Evolutionary conservation across 495 filamentous ascomycete genomes (phyloP).

Genomic region (Lophiostoma macrostomum): DNA sequence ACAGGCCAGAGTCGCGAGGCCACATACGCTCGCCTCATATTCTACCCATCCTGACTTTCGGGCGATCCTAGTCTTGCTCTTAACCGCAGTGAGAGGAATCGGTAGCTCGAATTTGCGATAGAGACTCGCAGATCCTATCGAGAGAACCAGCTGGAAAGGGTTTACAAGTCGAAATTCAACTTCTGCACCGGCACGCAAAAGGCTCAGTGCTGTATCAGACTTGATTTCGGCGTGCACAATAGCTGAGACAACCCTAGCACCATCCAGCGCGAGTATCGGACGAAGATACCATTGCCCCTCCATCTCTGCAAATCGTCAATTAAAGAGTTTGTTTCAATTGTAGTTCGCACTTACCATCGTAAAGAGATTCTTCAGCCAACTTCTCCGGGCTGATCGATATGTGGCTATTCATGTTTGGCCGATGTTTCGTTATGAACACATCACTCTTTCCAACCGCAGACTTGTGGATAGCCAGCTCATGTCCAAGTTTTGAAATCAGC

Average conservation of each 20-base stretch:
- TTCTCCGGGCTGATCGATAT: neutral
- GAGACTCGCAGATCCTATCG: neutral
- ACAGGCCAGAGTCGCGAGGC: too few species aligned
- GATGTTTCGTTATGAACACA: constrained; percentile 2
- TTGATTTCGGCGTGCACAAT: neutral
- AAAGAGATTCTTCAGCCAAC: neutral
- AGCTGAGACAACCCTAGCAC: neutral
- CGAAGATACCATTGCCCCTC: too few species aligned
- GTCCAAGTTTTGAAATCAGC: neutral
- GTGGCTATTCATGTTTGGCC: neutral
- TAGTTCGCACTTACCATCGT: neutral
- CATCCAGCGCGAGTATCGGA: too few species aligned
- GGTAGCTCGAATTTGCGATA: neutral
- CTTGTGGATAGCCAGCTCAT: neutral
- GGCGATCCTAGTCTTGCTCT: neutral
- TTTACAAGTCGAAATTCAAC: neutral
- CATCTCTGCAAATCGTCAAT: too few species aligned
- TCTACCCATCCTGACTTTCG: constrained; percentile 2
- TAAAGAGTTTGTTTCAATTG: neutral
- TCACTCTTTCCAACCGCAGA: neutral
- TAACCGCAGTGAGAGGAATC: neutral
- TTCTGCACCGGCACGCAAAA: neutral
- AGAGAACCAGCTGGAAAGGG: neutral
- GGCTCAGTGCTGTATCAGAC: neutral
- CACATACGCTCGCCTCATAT: too few species aligned